Base-by-base conservation (phyloP, 257 asterid species). In the Solanum pinnatisectum region DNA sequence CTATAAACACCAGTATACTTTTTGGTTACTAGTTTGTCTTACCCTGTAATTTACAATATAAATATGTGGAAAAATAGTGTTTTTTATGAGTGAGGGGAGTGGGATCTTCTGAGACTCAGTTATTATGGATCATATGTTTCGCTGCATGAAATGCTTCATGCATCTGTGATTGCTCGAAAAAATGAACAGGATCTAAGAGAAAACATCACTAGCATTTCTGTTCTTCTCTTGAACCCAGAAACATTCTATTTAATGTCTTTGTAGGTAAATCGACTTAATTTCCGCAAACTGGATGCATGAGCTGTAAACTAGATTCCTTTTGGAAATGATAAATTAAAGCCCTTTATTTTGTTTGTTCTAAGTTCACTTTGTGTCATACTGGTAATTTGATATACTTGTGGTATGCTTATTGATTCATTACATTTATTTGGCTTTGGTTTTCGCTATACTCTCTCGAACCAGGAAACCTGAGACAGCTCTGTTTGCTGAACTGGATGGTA, bases 401-500 rank as follows among this genome's bases (percentile, higher is more conserved):
- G 60, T 37, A 8, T 59, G n/a, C 25, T 77, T 68, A 16, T 20
- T 6, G 40, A 15, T 14, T 35, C 23, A 84, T 65, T 84, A 11
- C 8, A 27, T 71, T 20, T 60, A 5, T 33, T 52, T 15, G 16
- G 16, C 65, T 44, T 83, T 84, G 37, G 78, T 79, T 83, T 81
- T 42, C 44, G 46, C 23, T 35, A 40, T 35, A 5, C 33, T 85
- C 35, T 56, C 42, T 70, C 42, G 79, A 82, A 87, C 32, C 91
- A 96, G 99, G 92, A 91, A 88, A 88, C 89, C 92, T 60, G 98
- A 92, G 52, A 96, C 98, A 14, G 98, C 97, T 27, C 88, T 97
- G 86, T 94, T 97, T 87, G 98, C 99, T 91, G 94, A 92, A 52
- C 83, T 93, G 93, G 97, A 97, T 91, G 99, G 99, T 70, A 95